Conservation (phyloP, 1,139 yeast species). For the Entelexis paramagnoliae region DNA sequence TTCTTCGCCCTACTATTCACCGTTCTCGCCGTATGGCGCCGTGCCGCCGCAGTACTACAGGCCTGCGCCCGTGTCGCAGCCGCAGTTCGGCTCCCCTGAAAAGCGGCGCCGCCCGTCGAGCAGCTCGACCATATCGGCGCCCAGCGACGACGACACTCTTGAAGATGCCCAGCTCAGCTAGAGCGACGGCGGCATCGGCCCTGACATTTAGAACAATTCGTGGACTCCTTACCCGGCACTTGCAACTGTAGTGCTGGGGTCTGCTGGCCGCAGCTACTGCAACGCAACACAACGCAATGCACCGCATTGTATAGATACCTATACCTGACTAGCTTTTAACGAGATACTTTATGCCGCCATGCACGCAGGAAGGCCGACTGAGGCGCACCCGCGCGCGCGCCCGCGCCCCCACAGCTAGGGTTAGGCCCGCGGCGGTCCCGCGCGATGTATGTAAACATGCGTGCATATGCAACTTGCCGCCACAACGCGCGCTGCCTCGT, state of each 20-base stretch:
- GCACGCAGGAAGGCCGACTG: no score
- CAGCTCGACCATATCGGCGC: conserved; percentile 31
- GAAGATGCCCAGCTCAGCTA: conserved; percentile 17
- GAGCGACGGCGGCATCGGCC: neutral
- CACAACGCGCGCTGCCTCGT: neutral
- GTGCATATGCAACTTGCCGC: no score
- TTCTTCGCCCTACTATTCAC: conserved; percentile 18
- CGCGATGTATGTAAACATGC: neutral
- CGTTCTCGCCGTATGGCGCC: conserved; percentile 18
- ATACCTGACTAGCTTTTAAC: no score
- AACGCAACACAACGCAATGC: neutral
- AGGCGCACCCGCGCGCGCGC: no score
- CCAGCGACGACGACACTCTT: conserved; percentile 26
- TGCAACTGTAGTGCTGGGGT: neutral
- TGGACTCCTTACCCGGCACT: no score
- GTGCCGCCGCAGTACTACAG: conserved; percentile 15
- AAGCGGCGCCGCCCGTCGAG: conserved; percentile 30
- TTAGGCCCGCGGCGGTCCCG: neutral
- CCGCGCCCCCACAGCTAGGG: no score
- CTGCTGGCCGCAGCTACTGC: neutral
- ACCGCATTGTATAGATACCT: neutral
- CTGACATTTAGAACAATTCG: no score
- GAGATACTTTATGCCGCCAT: no score
- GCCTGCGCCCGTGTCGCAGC: conserved; percentile 10
- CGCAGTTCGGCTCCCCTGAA: conserved; percentile 21